Percentiles rank a stretch among this genome's conserved stretches.
Conservation (phyloP, 306 rosid genomes). For the Oemleria cerasiformis region DNA sequence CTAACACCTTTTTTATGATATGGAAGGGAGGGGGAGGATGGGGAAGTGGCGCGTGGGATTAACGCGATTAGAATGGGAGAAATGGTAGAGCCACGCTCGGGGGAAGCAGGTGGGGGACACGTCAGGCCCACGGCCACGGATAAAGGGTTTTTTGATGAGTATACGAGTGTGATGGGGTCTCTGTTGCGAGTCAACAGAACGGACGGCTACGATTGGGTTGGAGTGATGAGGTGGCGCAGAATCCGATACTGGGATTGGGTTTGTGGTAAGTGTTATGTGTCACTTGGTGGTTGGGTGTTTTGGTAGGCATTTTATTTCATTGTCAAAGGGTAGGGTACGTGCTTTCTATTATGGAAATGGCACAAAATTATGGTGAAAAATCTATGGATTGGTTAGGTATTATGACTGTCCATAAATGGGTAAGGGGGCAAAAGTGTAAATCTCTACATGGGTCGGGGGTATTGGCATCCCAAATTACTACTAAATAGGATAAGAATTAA, state of each 20-base stretch:
- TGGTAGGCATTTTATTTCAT: not conserved
- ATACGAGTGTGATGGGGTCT: not conserved
- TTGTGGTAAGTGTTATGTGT: slow-evolving; percentile 16
- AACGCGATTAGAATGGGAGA: not conserved
- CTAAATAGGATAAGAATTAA: too few species aligned
- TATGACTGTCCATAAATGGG: not conserved
- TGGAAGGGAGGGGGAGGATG: not conserved
- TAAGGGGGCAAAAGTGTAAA: not conserved
- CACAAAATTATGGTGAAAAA: not conserved
- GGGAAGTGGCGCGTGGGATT: not conserved
- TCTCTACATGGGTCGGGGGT: too few species aligned
- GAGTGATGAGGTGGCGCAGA: slow-evolving; percentile 1
- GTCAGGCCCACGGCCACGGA: slow-evolving; percentile 22
- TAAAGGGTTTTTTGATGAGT: slow-evolving; percentile 9
- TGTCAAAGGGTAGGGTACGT: not conserved
- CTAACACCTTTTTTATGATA: not conserved
- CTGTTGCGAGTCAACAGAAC: not conserved
- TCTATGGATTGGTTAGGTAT: not conserved
- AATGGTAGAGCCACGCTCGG: not conserved
- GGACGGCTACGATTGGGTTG: slow-evolving; percentile 8
- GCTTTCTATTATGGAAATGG: not conserved
- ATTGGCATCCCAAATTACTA: not conserved
- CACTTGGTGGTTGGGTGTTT: not conserved
- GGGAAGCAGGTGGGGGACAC: slow-evolving; percentile 25
- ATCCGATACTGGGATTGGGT: slow-evolving; percentile 16